Conservation (phyloP, 139 green algal species). For the Coelastrella sp. region DNA sequence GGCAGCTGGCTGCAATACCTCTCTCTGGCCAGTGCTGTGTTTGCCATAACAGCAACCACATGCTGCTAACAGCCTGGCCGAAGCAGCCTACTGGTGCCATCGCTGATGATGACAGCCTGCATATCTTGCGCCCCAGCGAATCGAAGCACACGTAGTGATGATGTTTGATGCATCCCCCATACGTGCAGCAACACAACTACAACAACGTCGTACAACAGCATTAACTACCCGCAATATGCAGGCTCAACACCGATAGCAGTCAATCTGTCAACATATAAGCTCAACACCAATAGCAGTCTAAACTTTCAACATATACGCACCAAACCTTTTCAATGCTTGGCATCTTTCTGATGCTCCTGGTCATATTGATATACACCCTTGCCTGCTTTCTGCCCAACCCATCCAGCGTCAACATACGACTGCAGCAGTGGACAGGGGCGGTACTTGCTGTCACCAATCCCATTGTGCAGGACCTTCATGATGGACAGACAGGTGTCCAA, state of each 20-base stretch:
- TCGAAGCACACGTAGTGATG: too few species aligned
- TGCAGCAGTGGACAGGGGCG: constrained; percentile 86
- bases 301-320: not conserved
- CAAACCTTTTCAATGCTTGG: constrained; percentile 26
- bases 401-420: constrained; percentile 92
- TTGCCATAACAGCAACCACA: too few species aligned
- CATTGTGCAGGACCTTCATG: constrained; percentile 89
- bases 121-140: too few species aligned
- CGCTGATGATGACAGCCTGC: too few species aligned
- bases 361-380: constrained; percentile 52
- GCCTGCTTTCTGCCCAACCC: constrained; percentile 84
- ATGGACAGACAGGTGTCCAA: constrained; percentile 95
- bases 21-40: too few species aligned
- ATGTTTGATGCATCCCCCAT: too few species aligned
- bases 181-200: too few species aligned
- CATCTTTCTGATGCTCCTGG: constrained; percentile 46
- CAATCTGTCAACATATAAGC: not conserved
- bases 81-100: too few species aligned
- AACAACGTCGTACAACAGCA: too few species aligned
- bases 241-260: not conserved
- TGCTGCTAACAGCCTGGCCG: too few species aligned
- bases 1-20: too few species aligned
- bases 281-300: not conserved
- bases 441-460: constrained; percentile 94
- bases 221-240: too few species aligned